phyloP scores from a whole-genome alignment of 208 protist genomes.

The Leishmania turanica region DNA sequence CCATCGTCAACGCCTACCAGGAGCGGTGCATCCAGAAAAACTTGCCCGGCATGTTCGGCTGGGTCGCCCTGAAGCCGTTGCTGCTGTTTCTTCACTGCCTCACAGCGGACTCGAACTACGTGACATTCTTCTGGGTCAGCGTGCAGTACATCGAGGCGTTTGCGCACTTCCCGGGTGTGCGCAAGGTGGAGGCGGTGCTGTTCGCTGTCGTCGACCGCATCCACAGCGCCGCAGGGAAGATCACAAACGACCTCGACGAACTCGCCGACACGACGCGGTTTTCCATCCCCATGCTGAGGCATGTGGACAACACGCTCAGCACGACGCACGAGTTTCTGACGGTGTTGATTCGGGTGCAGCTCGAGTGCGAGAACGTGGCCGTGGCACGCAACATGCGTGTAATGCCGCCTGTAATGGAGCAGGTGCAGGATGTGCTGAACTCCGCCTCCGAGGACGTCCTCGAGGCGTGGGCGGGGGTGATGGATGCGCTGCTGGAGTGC shows the following conservation, averaged over 20 bases:
- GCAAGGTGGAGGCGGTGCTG: slow-evolving; percentile 67
- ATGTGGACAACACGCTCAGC: slow-evolving; percentile 46
- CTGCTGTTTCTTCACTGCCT: slow-evolving; percentile 77
- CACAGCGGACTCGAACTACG: slow-evolving; percentile 87
- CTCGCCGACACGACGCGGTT: slow-evolving; percentile 41
- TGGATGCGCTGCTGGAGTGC: slow-evolving; percentile 59
- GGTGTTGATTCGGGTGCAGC: slow-evolving; percentile 80
- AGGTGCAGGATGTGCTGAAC: slow-evolving; percentile 76
- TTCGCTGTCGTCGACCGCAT: slow-evolving; percentile 82
- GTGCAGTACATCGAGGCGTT: slow-evolving; percentile 87
- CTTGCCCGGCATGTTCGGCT: slow-evolving; percentile 82
- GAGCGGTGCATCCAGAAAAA: slow-evolving; percentile 54
- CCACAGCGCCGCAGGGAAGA: slow-evolving; percentile 45
- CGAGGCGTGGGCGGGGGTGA: slow-evolving; percentile 62
- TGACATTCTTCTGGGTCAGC: slow-evolving; percentile 86
- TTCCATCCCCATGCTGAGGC: slow-evolving; percentile 54
- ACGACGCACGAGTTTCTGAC: slow-evolving; percentile 67
- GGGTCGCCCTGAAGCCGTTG: slow-evolving; percentile 72
- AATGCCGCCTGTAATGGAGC: slow-evolving; percentile 74
- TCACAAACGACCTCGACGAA: slow-evolving; percentile 51
- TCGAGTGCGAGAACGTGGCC: slow-evolving; percentile 88
- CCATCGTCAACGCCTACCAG: slow-evolving; percentile 72
- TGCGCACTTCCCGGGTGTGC: slow-evolving; percentile 63
- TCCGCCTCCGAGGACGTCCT: slow-evolving; percentile 68
- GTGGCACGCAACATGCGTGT: slow-evolving; percentile 59